A percentile compares a stretch with the other conserved stretches of the same genome.
Conservation (phyloP, 805 yeast genomes). For the Candida mattraensis region DNA sequence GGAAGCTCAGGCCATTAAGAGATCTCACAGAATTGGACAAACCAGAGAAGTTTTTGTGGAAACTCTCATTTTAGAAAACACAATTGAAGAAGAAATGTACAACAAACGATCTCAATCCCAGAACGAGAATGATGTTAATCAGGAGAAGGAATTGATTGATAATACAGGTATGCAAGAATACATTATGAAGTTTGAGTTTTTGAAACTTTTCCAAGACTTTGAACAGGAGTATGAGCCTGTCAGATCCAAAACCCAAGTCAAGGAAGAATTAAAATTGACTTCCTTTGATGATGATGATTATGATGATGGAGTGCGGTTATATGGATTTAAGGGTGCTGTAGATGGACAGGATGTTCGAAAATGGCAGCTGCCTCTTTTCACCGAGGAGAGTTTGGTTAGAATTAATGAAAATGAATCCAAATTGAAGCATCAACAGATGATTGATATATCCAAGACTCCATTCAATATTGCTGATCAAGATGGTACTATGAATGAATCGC, state of each 20-base stretch:
- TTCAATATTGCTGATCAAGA: conserved; percentile 1
- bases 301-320: conserved; percentile 23
- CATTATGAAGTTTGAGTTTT: conserved; percentile 50
- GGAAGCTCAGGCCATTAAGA: conserved; percentile 75
- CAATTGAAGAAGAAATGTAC: conserved; percentile 70
- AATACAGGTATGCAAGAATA: conserved; percentile 59
- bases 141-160: conserved; percentile 47
- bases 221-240: conserved; percentile 41
- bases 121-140: conserved; percentile 22
- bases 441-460: conserved; percentile 8
- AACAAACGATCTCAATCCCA: conserved; percentile 29
- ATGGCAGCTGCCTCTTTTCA: conserved; percentile 42
- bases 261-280: conserved; percentile 7
- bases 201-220: conserved; percentile 32
- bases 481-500: too few relatives aligned
- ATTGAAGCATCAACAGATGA: conserved; percentile 12
- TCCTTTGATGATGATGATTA: conserved; percentile 12
- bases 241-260: conserved; percentile 25
- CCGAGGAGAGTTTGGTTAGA: conserved; percentile 30
- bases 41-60: conserved; percentile 64
- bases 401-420: conserved; percentile 26
- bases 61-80: conserved; percentile 58
- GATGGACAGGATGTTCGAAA: conserved; percentile 8
- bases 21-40: conserved; percentile 79
- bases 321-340: conserved; percentile 16